Percentiles rank a stretch among this genome's conserved stretches.
phyloP scores from a whole-genome alignment of 805 yeast species.

The Lipomyces orientalis region DNA sequence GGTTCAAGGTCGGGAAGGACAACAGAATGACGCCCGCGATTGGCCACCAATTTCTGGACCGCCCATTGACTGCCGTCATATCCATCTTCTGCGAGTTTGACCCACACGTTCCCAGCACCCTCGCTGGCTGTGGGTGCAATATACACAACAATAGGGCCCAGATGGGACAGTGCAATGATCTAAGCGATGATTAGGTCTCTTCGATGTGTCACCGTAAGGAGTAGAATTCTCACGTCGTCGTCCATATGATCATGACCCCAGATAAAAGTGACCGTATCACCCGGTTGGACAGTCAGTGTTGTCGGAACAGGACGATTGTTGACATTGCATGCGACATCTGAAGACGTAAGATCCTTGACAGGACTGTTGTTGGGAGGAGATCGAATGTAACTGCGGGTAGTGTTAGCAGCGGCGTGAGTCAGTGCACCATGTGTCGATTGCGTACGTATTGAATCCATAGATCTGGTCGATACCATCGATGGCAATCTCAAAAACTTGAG shows the following conservation, averaged over 20 bases:
- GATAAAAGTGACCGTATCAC: too few relatives aligned
- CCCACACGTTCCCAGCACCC: slow-evolving; percentile 24
- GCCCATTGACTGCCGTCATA: slow-evolving; percentile 27
- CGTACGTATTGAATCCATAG: neutral
- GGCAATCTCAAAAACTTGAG: slow-evolving; percentile 17
- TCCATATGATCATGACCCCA: too few relatives aligned
- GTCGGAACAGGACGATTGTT: too few relatives aligned
- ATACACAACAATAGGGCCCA: slow-evolving; percentile 26
- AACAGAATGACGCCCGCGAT: slow-evolving; percentile 24
- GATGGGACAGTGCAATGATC: too few relatives aligned
- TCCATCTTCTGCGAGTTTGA: slow-evolving; percentile 31
- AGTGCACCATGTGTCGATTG: too few relatives aligned
- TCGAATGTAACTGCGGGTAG: slow-evolving; percentile 9
- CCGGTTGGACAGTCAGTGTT: too few relatives aligned
- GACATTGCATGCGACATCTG: too few relatives aligned
- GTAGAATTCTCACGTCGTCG: too few relatives aligned
- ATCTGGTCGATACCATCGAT: slow-evolving; percentile 11
- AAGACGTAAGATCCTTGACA: slow-evolving; percentile 20
- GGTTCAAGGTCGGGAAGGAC: slow-evolving; percentile 26
- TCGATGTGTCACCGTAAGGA: too few relatives aligned
- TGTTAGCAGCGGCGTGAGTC: too few relatives aligned
- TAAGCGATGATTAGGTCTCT: too few relatives aligned
- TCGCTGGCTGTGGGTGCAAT: slow-evolving; percentile 21
- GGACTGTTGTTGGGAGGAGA: slow-evolving; percentile 25
- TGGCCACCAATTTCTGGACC: slow-evolving; percentile 19